Conservation (phyloP, 495 filamentous ascomycete species). For the Hamigera avellanea region DNA sequence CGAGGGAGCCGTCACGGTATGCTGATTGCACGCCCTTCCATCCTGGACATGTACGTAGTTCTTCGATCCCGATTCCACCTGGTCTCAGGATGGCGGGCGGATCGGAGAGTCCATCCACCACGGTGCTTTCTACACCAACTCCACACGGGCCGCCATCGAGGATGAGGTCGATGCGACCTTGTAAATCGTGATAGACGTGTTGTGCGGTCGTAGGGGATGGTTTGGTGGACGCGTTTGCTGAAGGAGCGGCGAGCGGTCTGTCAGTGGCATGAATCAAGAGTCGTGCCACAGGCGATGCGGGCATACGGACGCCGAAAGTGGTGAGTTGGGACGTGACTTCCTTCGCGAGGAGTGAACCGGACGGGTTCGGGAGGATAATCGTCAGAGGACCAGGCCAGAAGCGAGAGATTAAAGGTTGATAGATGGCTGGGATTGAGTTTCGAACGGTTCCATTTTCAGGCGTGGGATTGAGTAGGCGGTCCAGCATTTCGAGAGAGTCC, state of each 20-base stretch:
- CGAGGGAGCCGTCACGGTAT: conserved; percentile 52
- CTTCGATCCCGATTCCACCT: conserved; percentile 82
- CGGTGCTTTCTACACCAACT: conserved; percentile 93
- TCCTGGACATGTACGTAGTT: conserved; percentile 58
- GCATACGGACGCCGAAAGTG: conserved; percentile 88
- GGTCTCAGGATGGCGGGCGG: conserved; percentile 79
- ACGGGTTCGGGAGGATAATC: conserved; percentile 73
- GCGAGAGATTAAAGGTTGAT: conserved; percentile 61
- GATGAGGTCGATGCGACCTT: conserved; percentile 76
- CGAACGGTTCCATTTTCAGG: conserved; percentile 5
- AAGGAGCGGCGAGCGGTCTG: conserved; percentile 82
- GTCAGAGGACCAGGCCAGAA: conserved; percentile 97
- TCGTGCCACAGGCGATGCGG: conserved; percentile 69
- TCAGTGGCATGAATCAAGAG: conserved; percentile 67
- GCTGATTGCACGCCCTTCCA: conserved; percentile 70
- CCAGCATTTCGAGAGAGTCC: conserved; percentile 68
- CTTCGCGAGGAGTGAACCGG: conserved; percentile 56
- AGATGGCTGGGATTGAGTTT: conserved; percentile 63
- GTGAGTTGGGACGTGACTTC: conserved; percentile 76
- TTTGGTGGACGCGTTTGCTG: conserved; percentile 86
- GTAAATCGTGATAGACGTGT: conserved; percentile 78
- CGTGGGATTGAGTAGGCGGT: conserved; percentile 41
- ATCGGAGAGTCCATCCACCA: conserved; percentile 75
- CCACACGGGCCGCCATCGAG: conserved; percentile 77
- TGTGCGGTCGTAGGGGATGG: conserved; percentile 81